These are phyloP conservation scores for Dothideomycetes sp. DNA, from an alignment of 2,329 filamentous ascomycete genomes.

Conservation along the genomic window DNA sequence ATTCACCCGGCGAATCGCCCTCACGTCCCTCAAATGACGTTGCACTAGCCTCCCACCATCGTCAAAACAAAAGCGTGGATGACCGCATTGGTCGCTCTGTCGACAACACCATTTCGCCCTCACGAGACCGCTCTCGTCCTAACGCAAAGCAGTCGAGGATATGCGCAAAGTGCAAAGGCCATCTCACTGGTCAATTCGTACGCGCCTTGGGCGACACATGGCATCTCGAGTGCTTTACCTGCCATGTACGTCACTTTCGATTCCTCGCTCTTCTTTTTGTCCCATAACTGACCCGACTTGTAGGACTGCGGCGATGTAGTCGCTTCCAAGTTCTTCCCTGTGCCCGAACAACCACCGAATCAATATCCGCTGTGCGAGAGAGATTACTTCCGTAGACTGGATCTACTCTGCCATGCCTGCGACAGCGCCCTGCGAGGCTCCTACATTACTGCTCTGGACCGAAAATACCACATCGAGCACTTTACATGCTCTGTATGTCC, in stretches of 20 bases:
- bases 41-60: slow-evolving; percentile 4
- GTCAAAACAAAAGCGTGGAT: slow-evolving; percentile 5
- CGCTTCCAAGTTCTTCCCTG: slow-evolving; percentile 96
- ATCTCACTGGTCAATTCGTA: slow-evolving; percentile 90
- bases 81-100: neutral
- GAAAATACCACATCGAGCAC: slow-evolving; percentile 98
- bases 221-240: slow-evolving; percentile 96
- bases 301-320: slow-evolving; percentile 96
- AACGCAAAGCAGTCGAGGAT: slow-evolving; percentile 28
- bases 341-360: slow-evolving; percentile 77
- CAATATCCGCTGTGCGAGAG: slow-evolving; percentile 97
- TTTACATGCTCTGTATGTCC: slow-evolving; percentile 97
- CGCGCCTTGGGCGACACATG: slow-evolving; percentile 87
- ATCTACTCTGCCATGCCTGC: slow-evolving; percentile 84
- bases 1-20: slow-evolving; percentile 1
- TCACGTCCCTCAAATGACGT: slow-evolving; percentile 3
- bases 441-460: slow-evolving; percentile 94
- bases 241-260: slow-evolving; percentile 58
- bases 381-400: slow-evolving; percentile 90
- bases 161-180: slow-evolving; percentile 78
- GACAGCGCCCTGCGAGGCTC: slow-evolving; percentile 88
- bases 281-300: slow-evolving; percentile 20
- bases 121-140: slow-evolving; percentile 11
- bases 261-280: slow-evolving; percentile 18
- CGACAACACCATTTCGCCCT: slow-evolving; percentile 1